These are phyloP conservation scores for Lentinula sp. DNA, from an alignment of 768 basidiomycete genomes.

Conservation along the genomic window DNA sequence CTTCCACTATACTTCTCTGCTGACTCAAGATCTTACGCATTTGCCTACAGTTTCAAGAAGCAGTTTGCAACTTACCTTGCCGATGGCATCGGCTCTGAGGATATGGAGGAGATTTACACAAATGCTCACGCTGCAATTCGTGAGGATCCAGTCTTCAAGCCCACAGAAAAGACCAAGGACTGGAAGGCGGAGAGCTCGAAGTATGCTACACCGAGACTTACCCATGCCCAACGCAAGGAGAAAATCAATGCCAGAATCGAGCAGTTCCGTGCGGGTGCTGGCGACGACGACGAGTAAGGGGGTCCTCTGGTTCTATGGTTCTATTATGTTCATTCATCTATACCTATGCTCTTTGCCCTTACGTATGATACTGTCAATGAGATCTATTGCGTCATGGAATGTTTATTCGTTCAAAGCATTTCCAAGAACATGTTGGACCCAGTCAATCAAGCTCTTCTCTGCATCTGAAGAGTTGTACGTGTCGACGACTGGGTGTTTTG, in stretches of 20 bases:
- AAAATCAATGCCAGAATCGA: slow-evolving; percentile 86
- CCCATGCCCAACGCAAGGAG: slow-evolving; percentile 65
- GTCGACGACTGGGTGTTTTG: slow-evolving; percentile 32
- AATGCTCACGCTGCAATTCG: slow-evolving; percentile 95
- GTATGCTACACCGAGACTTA: slow-evolving; percentile 63
- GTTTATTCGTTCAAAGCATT: slow-evolving; percentile 21
- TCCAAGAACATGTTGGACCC: slow-evolving; percentile 46
- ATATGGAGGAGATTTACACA: slow-evolving; percentile 93
- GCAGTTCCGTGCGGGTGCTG: slow-evolving; percentile 73
- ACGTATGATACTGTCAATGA: slow-evolving; percentile 11
- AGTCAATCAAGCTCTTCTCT: slow-evolving; percentile 38
- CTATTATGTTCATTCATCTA: not conserved
- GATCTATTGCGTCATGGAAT: not conserved
- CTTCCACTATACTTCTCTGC: slow-evolving; percentile 12
- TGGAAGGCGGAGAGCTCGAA: slow-evolving; percentile 87
- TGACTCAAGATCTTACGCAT: slow-evolving; percentile 5
- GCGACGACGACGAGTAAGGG: slow-evolving; percentile 60
- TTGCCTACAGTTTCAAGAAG: slow-evolving; percentile 78
- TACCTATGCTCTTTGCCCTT: slow-evolving; percentile 6
- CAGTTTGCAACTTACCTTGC: slow-evolving; percentile 95
- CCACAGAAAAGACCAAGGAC: slow-evolving; percentile 82
- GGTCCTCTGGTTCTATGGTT: not conserved
- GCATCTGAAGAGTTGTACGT: slow-evolving; percentile 32
- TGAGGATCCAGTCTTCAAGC: slow-evolving; percentile 87
- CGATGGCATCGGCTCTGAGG: slow-evolving; percentile 91